These are phyloP conservation scores for Rhodotorula sp. DNA, from an alignment of 1,284 basidiomycete genomes.

Conservation along the genomic window DNA sequence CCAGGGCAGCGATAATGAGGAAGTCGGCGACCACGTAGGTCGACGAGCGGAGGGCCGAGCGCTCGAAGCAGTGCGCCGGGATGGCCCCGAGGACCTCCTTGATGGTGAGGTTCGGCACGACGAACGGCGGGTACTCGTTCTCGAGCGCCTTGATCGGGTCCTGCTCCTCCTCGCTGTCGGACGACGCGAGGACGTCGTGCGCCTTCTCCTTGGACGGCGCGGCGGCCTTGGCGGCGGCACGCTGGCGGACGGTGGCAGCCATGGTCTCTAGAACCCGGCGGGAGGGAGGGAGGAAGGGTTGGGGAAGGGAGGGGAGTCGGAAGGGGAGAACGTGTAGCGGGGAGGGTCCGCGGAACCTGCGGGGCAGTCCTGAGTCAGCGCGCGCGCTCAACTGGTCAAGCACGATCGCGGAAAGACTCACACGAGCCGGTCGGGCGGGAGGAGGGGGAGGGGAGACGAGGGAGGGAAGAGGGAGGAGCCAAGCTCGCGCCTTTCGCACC, in stretches of 20 bases:
- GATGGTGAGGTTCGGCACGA: slow-evolving; percentile 27
- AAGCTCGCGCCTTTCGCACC: not conserved
- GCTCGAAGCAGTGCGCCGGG: slow-evolving; percentile 78
- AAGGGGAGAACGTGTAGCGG: not conserved
- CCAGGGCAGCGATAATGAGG: slow-evolving; percentile 67
- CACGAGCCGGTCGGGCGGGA: not conserved
- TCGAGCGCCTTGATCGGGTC: slow-evolving; percentile 27
- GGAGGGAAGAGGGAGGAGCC: not conserved
- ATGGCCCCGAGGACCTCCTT: slow-evolving; percentile 43
- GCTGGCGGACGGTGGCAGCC: slow-evolving; percentile 30
- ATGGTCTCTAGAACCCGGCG: not conserved
- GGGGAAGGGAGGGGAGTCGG: not conserved
- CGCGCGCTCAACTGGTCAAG: no score
- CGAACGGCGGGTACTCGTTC: slow-evolving; percentile 28
- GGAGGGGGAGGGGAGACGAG: not conserved
- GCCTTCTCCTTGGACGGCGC: slow-evolving; percentile 18
- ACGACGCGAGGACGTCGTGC: slow-evolving; percentile 30
- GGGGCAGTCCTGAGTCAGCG: not conserved
- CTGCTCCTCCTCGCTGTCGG: slow-evolving; percentile 24
- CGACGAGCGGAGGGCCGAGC: slow-evolving; percentile 82
- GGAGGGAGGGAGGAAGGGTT: not conserved
- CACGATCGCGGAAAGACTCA: not conserved
- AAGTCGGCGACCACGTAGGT: slow-evolving; percentile 79
- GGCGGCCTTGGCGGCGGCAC: slow-evolving; percentile 3
- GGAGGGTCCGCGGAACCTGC: not conserved